phyloP scores from a whole-genome alignment of 108 stramenopile genomes.

The Seminavis robusta region DNA sequence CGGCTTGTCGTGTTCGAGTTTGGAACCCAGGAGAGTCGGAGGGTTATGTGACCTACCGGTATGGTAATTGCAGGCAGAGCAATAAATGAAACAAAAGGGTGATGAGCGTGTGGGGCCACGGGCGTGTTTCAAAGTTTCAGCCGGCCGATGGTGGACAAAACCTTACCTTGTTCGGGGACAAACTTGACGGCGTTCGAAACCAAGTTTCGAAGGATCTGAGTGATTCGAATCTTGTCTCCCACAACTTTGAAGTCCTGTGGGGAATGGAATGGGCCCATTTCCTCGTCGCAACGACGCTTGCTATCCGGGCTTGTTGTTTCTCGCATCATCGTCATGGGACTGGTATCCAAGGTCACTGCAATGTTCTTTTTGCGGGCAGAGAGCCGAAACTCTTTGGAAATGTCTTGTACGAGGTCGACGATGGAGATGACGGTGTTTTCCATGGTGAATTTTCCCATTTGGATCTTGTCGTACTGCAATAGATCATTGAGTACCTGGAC shows the following conservation, averaged over 20 bases:
- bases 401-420: neutral
- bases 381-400: slow-evolving; percentile 11
- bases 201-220: slow-evolving; percentile 36
- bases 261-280: neutral
- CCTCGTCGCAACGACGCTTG: no score
- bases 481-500: slow-evolving; percentile 36
- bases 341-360: slow-evolving; percentile 4
- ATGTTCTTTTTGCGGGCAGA: slow-evolving; percentile 20
- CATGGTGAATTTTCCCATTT: slow-evolving; percentile 15
- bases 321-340: no score
- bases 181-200: slow-evolving; percentile 45
- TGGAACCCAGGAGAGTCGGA: no score
- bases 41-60: no score
- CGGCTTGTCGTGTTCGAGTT: no score
- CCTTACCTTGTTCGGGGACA: slow-evolving; percentile 14
- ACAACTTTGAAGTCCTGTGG: slow-evolving; percentile 8
- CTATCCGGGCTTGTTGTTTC: no score
- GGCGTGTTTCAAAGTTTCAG: no score
- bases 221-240: slow-evolving; percentile 24
- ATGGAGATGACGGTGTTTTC: slow-evolving; percentile 9
- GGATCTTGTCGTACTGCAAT: slow-evolving; percentile 33
- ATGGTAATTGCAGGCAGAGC: no score
- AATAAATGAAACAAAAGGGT: no score
- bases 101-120: no score
- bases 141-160: no score